These are phyloP conservation scores for Chenopodium berlandieri DNA, from an alignment of 148 eudicot genomes.

Conservation along the genomic window DNA sequence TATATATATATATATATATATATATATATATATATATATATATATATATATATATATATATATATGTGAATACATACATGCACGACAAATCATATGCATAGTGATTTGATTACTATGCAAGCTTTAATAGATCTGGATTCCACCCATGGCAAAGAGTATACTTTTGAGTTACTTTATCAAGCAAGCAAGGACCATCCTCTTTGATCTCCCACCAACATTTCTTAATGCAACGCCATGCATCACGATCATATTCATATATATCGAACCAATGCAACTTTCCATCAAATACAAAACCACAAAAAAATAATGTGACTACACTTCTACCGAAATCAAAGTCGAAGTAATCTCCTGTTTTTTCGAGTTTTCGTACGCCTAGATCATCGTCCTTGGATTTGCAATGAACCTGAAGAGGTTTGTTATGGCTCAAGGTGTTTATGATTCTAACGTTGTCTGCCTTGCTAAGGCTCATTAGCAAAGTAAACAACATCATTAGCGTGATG, in stretches of 20 bases:
- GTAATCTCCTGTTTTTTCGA: background rate
- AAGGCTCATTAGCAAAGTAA: no score
- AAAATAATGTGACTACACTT: background rate
- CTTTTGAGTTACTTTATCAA: background rate
- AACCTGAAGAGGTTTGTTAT: background rate
- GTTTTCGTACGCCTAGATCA: no score
- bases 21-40: no score
- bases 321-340: background rate
- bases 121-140: background rate
- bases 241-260: background rate
- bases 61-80: no score
- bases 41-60: no score
- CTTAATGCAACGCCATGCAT: background rate
- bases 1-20: no score
- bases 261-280: background rate
- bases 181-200: background rate
- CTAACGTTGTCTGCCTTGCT: background rate
- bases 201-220: background rate
- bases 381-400: no score
- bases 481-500: no score
- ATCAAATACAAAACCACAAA: slow-evolving; percentile 4
- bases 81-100: no score
- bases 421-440: background rate
- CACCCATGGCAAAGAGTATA: background rate
- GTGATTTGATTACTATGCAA: no score